phyloP scores from a whole-genome alignment of 2,329 filamentous ascomycete species.

The Paracoccidioides brasiliensis region DNA sequence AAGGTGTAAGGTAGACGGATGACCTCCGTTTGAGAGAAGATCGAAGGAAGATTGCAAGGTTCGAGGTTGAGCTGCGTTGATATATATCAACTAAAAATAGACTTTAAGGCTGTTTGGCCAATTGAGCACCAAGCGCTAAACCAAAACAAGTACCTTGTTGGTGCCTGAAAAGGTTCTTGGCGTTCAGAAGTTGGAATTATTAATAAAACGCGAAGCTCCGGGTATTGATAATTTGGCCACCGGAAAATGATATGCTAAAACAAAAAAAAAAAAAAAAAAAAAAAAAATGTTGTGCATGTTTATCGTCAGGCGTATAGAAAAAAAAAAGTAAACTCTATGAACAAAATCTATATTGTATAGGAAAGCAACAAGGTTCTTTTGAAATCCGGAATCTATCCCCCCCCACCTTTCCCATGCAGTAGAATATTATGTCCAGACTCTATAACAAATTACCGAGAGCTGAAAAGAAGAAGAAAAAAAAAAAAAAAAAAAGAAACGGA shows the following conservation, averaged over 20 bases:
- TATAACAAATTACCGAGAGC: background rate
- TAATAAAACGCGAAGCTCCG: no score
- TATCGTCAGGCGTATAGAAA: background rate
- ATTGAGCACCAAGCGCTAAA: no score
- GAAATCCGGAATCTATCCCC: constrained; percentile 7
- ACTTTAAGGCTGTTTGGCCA: no score
- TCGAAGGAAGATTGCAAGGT: no score
- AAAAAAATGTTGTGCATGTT: background rate
- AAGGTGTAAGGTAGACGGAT: no score
- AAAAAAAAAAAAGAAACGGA: background rate
- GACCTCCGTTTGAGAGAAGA: no score
- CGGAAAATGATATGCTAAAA: background rate
- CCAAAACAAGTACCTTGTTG: no score
- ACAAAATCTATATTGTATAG: constrained; percentile 5
- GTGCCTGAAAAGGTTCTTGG: no score
- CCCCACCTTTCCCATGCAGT: constrained; percentile 4
- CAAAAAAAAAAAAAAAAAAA: background rate
- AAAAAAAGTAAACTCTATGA: background rate
- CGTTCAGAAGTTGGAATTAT: no score
- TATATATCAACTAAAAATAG: no score
- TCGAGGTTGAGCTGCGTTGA: no score
- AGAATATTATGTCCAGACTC: constrained; percentile 4
- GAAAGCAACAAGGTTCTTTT: background rate
- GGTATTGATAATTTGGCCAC: no score
- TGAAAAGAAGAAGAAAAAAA: background rate